These are phyloP conservation scores for Nephelium lappaceum DNA, from an alignment of 345 rosid species.

Conservation along the genomic window DNA sequence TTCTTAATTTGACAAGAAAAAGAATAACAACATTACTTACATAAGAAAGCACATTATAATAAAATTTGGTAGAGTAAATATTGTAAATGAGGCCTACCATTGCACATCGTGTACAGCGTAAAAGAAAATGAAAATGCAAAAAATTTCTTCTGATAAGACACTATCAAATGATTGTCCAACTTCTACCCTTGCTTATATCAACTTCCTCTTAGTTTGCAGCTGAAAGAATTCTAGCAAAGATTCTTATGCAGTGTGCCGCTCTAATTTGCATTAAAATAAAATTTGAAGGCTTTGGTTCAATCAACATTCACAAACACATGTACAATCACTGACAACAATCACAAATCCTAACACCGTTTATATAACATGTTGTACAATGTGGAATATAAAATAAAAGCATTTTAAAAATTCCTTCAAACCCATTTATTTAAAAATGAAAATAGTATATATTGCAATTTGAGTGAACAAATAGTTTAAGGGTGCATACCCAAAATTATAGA, in stretches of 20 bases:
- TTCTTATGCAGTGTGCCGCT: neutral
- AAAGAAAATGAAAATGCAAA: neutral
- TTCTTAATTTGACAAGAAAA: neutral
- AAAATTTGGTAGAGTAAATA: neutral
- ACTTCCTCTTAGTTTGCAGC: neutral
- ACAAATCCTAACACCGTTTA: neutral
- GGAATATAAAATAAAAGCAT: neutral
- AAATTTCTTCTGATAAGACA: neutral
- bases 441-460: neutral
- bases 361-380: neutral
- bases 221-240: neutral
- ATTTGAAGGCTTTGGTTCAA: neutral
- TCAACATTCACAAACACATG: neutral
- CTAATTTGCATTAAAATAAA: neutral
- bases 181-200: neutral
- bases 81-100: neutral
- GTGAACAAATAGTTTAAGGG: slow-evolving; percentile 7
- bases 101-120: neutral
- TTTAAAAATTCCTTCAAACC: slow-evolving; percentile 3
- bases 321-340: neutral
- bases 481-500: slow-evolving; percentile 84
- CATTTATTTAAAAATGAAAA: neutral
- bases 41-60: neutral
- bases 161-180: neutral
- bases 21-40: neutral